Conservation (phyloP, 2,329 filamentous ascomycete genomes). For the Sporothrix variecibatus region DNA sequence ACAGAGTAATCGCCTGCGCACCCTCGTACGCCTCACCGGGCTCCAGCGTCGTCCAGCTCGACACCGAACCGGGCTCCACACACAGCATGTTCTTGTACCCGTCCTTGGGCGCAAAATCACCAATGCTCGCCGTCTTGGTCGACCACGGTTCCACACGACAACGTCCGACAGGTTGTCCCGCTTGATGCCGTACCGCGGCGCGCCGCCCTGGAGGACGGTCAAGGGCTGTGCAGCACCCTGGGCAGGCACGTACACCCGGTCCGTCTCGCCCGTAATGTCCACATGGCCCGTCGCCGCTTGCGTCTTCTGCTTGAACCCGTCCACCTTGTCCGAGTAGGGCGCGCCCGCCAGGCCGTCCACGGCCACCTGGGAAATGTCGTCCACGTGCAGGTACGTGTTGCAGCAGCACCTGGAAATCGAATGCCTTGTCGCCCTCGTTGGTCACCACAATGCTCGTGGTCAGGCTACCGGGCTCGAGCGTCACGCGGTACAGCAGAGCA, state of each 20-base stretch:
- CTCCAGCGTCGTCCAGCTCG: conserved; percentile 81
- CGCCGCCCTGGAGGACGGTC: conserved; percentile 62
- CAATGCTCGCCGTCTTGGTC: conserved; percentile 78
- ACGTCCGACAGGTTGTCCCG: conserved; percentile 85
- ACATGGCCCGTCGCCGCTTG: conserved; percentile 59
- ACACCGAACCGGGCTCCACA: conserved; percentile 84
- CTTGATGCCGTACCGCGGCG: conserved; percentile 69
- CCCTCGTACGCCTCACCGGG: conserved; percentile 69
- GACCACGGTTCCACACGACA: conserved; percentile 96
- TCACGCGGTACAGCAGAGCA: conserved; percentile 90
- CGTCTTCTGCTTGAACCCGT: conserved; percentile 64
- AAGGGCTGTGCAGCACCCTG: conserved; percentile 61
- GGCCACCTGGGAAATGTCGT: conserved; percentile 73
- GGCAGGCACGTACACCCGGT: conserved; percentile 80
- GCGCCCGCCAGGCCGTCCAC: conserved; percentile 76
- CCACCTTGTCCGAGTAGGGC: conserved; percentile 82
- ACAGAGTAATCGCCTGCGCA: conserved; percentile 55
- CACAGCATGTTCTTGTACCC: conserved; percentile 94
- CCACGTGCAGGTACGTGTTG: conserved; percentile 89
- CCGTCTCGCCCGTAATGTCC: conserved; percentile 74
- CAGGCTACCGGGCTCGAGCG: conserved; percentile 71
- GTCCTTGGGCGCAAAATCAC: conserved; percentile 84
- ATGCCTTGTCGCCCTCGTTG: conserved; percentile 79
- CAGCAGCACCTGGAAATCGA: conserved; percentile 88
- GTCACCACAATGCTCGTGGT: conserved; percentile 82